Evolutionary conservation across 768 basidiomycete genomes (phyloP).

Genomic region (Gelatoporia subvermispora): DNA sequence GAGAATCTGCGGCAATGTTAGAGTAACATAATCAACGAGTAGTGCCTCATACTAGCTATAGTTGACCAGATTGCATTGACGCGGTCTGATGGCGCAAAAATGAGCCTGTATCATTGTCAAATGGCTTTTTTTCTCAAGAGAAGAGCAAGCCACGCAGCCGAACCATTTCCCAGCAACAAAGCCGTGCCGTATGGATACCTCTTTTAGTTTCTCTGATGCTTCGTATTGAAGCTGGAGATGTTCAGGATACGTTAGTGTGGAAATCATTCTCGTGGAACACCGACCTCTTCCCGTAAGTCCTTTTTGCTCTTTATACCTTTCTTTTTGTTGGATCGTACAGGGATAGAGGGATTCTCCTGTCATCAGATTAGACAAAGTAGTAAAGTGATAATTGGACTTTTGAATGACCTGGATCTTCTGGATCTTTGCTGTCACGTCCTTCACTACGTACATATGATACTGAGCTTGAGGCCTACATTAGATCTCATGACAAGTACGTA

Average conservation of each 20-base stretch:
- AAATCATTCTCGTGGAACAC: constrained; percentile 1
- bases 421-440: constrained; percentile 50
- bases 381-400: background rate
- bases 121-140: background rate
- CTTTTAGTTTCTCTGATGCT: constrained; percentile 52
- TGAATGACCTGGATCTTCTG: constrained; percentile 55
- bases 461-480: background rate
- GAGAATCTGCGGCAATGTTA: constrained; percentile 40
- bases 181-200: constrained; percentile 50
- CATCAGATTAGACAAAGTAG: background rate
- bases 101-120: constrained; percentile 46
- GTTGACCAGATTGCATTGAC: constrained; percentile 60
- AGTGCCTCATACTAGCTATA: constrained; percentile 49
- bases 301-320: constrained; percentile 71
- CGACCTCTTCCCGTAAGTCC: constrained; percentile 65
- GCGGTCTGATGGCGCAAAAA: constrained; percentile 57
- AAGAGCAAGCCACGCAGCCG: background rate
- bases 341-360: constrained; percentile 64
- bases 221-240: constrained; percentile 49
- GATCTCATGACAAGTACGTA: constrained; percentile 24
- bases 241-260: background rate
- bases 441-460: constrained; percentile 38
- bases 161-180: constrained; percentile 69
- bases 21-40: background rate
- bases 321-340: constrained; percentile 64